These are phyloP conservation scores for Aphanomyces invadans DNA, from an alignment of 352 stramenopile species.

Conservation along the genomic window DNA sequence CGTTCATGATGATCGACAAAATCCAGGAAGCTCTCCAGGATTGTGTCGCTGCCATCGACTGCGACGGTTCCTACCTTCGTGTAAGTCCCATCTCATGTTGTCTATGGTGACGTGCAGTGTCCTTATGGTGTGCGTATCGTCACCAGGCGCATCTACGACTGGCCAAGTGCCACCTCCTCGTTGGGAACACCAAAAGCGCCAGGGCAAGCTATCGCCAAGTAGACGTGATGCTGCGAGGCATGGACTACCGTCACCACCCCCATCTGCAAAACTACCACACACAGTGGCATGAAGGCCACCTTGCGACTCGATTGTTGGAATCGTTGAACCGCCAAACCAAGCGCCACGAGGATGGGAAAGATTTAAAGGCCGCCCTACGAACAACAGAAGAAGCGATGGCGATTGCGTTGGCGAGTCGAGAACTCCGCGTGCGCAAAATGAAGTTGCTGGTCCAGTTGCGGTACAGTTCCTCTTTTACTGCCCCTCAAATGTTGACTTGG, in stretches of 20 bases:
- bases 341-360: conserved; percentile 41
- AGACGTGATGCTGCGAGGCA: conserved; percentile 34
- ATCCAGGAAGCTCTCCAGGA: conserved; percentile 63
- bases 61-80: conserved; percentile 57
- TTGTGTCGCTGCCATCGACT: conserved; percentile 50
- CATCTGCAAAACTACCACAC: conserved; percentile 22
- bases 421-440: conserved; percentile 56
- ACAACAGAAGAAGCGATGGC: conserved; percentile 44
- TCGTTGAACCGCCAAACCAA: conserved; percentile 47
- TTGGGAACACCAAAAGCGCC: conserved; percentile 47
- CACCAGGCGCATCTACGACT: conserved; percentile 56
- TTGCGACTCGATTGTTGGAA: conserved; percentile 33
- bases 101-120: neutral
- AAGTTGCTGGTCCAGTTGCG: conserved; percentile 55
- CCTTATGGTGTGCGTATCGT: neutral
- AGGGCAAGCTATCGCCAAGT: conserved; percentile 44
- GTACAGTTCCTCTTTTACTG: too few relatives aligned
- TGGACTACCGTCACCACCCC: neutral
- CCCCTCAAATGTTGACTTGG: neutral
- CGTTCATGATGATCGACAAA: conserved; percentile 72
- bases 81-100: conserved; percentile 14
- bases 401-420: conserved; percentile 43
- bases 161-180: conserved; percentile 55
- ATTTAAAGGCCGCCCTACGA: conserved; percentile 40
- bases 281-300: neutral